phyloP scores from a whole-genome alignment of 2,329 filamentous ascomycete genomes.

The Aspergillus neoniger region DNA sequence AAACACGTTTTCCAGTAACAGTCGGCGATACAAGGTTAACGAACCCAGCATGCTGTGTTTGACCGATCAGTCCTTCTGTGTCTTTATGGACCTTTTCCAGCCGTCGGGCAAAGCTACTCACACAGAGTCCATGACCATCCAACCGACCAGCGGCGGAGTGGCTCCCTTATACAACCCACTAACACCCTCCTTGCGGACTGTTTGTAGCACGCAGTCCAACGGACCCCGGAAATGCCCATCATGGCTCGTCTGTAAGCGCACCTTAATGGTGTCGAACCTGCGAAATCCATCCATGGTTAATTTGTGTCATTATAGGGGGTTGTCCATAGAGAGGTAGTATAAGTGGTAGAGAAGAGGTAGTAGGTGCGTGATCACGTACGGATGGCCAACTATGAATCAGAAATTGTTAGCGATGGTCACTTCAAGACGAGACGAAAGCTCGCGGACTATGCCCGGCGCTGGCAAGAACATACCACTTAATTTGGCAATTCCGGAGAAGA shows the following conservation, averaged over 20 bases:
- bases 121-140: conserved; percentile 96
- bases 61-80: neutral
- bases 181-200: conserved; percentile 80
- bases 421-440: neutral
- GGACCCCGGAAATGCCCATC: conserved; percentile 79
- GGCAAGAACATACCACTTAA: conserved; percentile 64
- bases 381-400: conserved; percentile 56
- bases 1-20: conserved; percentile 81
- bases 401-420: neutral
- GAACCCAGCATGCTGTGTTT: conserved; percentile 75
- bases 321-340: neutral
- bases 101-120: conserved; percentile 30
- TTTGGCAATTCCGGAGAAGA: conserved; percentile 93
- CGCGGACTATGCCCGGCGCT: neutral
- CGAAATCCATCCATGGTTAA: conserved; percentile 3
- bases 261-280: conserved; percentile 94
- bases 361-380: conserved; percentile 42
- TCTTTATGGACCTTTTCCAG: neutral
- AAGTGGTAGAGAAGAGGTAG: neutral
- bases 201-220: conserved; percentile 80
- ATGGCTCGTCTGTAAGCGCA: conserved; percentile 86
- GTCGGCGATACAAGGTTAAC: conserved; percentile 81
- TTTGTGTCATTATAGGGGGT: neutral
- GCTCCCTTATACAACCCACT: conserved; percentile 91
- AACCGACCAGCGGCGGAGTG: conserved; percentile 86